Evolutionary conservation across 192 early-diverging fungal species (phyloP).

Genomic region (Backusella tarrabulga): DNA sequence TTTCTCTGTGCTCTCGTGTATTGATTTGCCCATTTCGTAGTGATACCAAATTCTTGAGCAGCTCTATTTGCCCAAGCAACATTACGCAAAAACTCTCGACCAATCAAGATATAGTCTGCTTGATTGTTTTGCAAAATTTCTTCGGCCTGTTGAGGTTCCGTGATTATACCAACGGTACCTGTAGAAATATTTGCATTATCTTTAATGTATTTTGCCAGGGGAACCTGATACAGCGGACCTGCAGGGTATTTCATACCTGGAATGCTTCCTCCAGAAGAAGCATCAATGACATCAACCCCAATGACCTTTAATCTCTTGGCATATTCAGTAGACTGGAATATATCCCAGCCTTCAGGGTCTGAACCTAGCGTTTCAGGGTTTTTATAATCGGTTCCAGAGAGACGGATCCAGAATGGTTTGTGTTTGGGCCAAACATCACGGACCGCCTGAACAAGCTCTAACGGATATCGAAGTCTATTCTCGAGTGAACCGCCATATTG

Average conservation of each 20-base stretch:
- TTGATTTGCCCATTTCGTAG: constrained; percentile 62
- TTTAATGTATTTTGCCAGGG: constrained; percentile 63
- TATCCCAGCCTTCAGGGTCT: constrained; percentile 65
- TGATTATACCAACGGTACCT: constrained; percentile 74
- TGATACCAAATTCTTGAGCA: constrained; percentile 63
- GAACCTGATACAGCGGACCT: constrained; percentile 63
- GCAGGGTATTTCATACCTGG: constrained; percentile 15
- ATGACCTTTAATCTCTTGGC: constrained; percentile 48
- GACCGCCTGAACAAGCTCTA: constrained; percentile 65
- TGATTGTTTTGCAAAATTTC: constrained; percentile 54
- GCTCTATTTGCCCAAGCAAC: constrained; percentile 67
- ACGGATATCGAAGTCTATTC: constrained; percentile 76
- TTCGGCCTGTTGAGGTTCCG: constrained; percentile 63
- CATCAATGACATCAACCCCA: constrained; percentile 88
- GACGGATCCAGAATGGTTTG: constrained; percentile 83
- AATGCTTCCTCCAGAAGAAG: constrained; percentile 72
- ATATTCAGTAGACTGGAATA: constrained; percentile 70
- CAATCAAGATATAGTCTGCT: constrained; percentile 79
- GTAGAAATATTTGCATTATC: constrained; percentile 54
- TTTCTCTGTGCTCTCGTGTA: constrained; percentile 46
- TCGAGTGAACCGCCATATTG: constrained; percentile 89
- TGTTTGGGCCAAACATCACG: constrained; percentile 73
- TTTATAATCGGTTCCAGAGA: constrained; percentile 77
- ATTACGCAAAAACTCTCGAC: constrained; percentile 67
- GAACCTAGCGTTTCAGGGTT: constrained; percentile 38